phyloP scores from a whole-genome alignment of 345 rosid species.

The Bretschneidera sinensis region DNA sequence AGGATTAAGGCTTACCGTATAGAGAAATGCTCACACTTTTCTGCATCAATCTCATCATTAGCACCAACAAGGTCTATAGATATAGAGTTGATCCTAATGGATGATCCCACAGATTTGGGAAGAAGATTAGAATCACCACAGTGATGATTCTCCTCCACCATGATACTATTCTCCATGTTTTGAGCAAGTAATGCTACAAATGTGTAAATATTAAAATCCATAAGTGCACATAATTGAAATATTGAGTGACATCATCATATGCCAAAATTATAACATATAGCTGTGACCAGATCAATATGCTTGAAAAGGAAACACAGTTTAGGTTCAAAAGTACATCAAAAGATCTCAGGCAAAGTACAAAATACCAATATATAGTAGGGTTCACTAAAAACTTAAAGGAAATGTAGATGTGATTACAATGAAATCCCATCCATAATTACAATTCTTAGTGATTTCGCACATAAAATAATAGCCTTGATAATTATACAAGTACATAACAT shows the following conservation, averaged over 20 bases:
- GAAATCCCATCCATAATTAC: too few species aligned
- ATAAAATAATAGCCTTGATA: slow-evolving; percentile 43
- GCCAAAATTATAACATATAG: neutral
- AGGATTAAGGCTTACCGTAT: slow-evolving; percentile 46
- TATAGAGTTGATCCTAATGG: slow-evolving; percentile 52
- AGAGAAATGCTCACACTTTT: slow-evolving; percentile 62
- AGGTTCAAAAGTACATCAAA: slow-evolving; percentile 13
- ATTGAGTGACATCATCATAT: slow-evolving; percentile 2
- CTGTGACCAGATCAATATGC: neutral
- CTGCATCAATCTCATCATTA: slow-evolving; percentile 28
- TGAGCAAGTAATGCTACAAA: slow-evolving; percentile 16
- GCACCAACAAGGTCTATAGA: slow-evolving; percentile 43
- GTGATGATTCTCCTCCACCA: slow-evolving; percentile 30
- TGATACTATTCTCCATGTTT: slow-evolving; percentile 22
- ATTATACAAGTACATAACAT: slow-evolving; percentile 16
- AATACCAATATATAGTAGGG: slow-evolving; percentile 5
- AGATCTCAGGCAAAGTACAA: neutral
- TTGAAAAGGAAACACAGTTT: slow-evolving; percentile 12
- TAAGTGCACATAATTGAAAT: slow-evolving; percentile 7
- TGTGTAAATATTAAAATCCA: slow-evolving; percentile 6
- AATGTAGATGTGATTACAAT: neutral
- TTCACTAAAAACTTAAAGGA: neutral
- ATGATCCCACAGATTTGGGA: slow-evolving; percentile 37
- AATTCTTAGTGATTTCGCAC: slow-evolving; percentile 31
- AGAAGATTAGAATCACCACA: slow-evolving; percentile 23